Conservation (phyloP, 768 basidiomycete genomes). For the Candolleomyces eurysporus region DNA sequence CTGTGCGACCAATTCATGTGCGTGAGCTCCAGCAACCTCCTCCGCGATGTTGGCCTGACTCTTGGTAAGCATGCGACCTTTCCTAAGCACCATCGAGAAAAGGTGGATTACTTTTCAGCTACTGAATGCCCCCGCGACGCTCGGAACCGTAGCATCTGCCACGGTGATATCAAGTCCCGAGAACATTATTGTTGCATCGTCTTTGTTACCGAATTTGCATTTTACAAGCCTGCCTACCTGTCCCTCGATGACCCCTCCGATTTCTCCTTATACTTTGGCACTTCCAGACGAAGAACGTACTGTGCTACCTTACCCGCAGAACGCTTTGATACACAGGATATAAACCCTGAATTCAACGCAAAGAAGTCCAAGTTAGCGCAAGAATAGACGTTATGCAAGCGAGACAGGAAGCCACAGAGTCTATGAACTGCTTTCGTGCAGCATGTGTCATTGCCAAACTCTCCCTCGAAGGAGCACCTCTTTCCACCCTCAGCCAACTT, state of each 20-base stretch:
- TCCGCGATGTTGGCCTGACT: neutral
- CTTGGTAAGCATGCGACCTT: constrained; percentile 81
- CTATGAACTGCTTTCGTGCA: constrained; percentile 95
- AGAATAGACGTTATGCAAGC: constrained; percentile 59
- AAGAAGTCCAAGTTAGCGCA: constrained; percentile 55
- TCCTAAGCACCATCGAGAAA: constrained; percentile 89
- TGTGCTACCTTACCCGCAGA: constrained; percentile 98
- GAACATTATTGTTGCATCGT: constrained; percentile 25
- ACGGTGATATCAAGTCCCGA: constrained; percentile 98
- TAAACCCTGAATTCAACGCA: constrained; percentile 66
- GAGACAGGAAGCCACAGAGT: constrained; percentile 85
- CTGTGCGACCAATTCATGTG: constrained; percentile 97
- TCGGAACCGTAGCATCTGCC: constrained; percentile 82
- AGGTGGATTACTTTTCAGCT: constrained; percentile 98
- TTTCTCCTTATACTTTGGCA: no score
- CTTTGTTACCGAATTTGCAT: constrained; percentile 84
- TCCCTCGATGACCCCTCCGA: constrained; percentile 96
- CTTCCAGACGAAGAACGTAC: constrained; percentile 86
- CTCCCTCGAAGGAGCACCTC: constrained; percentile 89
- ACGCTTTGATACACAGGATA: constrained; percentile 79
- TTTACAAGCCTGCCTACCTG: constrained; percentile 92
- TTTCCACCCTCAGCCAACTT: constrained; percentile 92
- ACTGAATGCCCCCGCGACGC: constrained; percentile 77
- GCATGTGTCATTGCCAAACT: constrained; percentile 96
- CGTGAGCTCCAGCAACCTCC: constrained; percentile 16